Evolutionary conservation across 345 rosid species (phyloP), one percentile per base, ranked within the genome.

Genomic region (Clausena lansium): DNA sequence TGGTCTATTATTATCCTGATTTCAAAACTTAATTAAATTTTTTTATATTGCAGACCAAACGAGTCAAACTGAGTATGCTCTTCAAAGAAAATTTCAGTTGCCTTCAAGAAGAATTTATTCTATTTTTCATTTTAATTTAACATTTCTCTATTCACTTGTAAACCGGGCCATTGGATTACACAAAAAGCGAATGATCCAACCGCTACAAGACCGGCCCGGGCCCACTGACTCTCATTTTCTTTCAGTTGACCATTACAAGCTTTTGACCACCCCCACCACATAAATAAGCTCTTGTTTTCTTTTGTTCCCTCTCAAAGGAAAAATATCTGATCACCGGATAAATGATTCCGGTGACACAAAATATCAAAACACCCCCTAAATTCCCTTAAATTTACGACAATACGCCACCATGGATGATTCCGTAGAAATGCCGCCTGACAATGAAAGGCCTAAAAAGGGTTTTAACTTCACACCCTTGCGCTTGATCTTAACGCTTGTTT

Each of bases 401-500:
- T 39, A 39, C 20, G 52, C 28, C 5, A 52, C 22, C 6, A 80
- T 83, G 88, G 90, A 91, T 80, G 90, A 88, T 80, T 69, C 84
- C 20, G 86, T 57, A 6, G 83, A 84, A 50, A 32, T 73, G 67
- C 50, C 68, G 9, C 39, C 69, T 76, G 83, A 72, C 57, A 70
- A n/a, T 77, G 83, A 65, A 38, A 36, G 11, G 62, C 67, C 67
- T 14, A 85, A 84, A 66, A 87, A 77, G 80, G 80, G 89, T 77
- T 60, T 77, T 68, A 41, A 33, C n/a, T 65, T 47, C 59, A 32
- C 78, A 17, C 58, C 80, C 33, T 54, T 88, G 30, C 85, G 96
- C 76, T 81, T 90, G 75, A 81, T 77, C 77, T 74, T 85, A 52
- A 83, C 82, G 76, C 79, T 93, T 67, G 77, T 87, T 35, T 76